phyloP scores from a whole-genome alignment of 805 yeast genomes.

The Groenewaldozyma salmanticensis region DNA sequence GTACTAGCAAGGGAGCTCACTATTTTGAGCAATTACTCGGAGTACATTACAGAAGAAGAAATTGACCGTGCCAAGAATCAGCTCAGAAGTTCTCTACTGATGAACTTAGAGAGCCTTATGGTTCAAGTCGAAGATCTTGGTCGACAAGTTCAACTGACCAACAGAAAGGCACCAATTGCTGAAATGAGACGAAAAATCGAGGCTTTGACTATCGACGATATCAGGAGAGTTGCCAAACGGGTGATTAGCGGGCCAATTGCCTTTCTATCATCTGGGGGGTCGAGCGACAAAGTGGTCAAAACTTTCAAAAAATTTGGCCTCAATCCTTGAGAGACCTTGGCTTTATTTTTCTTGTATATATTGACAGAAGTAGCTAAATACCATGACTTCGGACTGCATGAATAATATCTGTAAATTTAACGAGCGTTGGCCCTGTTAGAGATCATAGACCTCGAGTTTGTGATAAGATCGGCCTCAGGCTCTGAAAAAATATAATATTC shows the following conservation, averaged over 20 bases:
- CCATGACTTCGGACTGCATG: no score
- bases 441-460: no score
- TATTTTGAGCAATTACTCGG: conserved; percentile 31
- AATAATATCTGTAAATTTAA: no score
- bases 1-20: conserved; percentile 46
- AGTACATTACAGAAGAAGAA: conserved; percentile 43
- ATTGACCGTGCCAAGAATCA: conserved; percentile 88
- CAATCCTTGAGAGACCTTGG: no score
- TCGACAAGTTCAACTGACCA: conserved; percentile 82
- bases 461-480: no score
- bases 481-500: no score
- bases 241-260: conserved; percentile 40
- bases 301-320: background rate
- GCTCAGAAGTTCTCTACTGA: conserved; percentile 72
- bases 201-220: conserved; percentile 52
- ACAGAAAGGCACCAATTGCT: conserved; percentile 57
- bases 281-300: background rate
- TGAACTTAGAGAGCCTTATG: conserved; percentile 87
- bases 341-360: background rate
- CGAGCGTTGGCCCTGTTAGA: no score
- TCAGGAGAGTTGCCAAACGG: conserved; percentile 62
- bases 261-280: background rate
- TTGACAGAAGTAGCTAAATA: no score
- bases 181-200: conserved; percentile 81
- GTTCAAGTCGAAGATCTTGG: conserved; percentile 95